These are phyloP conservation scores for Brasenia schreberi DNA, from an alignment of 164 flowering plant genomes.

Conservation along the genomic window DNA sequence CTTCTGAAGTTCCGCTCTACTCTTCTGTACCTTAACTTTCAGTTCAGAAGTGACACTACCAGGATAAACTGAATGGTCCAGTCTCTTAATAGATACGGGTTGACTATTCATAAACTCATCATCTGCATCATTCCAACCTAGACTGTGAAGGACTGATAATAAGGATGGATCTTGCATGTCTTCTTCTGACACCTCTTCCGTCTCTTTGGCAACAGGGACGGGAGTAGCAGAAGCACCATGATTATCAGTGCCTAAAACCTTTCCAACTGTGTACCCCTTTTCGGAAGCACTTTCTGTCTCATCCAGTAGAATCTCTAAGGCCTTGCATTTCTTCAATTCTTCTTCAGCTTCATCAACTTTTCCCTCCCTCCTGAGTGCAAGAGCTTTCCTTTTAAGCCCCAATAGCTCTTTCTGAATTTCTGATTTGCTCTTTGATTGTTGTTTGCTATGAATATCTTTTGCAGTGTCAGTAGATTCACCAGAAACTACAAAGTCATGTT, in stretches of 20 bases:
- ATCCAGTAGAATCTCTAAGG: constrained; percentile 66
- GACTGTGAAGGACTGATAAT: constrained; percentile 36
- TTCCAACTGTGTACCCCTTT: constrained; percentile 6
- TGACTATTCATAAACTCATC: background rate
- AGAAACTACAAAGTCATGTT: background rate
- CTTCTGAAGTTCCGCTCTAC: constrained; percentile 48
- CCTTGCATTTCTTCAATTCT: constrained; percentile 58
- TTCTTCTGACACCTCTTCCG: constrained; percentile 56
- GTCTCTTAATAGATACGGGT: constrained; percentile 5
- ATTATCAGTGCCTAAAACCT: constrained; percentile 7
- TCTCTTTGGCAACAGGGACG: constrained; percentile 5
- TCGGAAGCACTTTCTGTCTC: constrained; percentile 38
- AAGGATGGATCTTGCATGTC: constrained; percentile 74
- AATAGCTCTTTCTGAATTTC: constrained; percentile 70
- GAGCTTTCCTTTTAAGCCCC: constrained; percentile 63
- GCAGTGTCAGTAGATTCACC: constrained; percentile 3
- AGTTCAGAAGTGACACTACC: constrained; percentile 6
- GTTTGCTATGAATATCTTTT: constrained; percentile 7
- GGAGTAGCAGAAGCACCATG: background rate
- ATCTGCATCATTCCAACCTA: constrained; percentile 76
- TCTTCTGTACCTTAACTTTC: constrained; percentile 18
- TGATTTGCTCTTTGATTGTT: constrained; percentile 41
- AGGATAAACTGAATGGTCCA: constrained; percentile 2
- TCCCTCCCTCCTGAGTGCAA: constrained; percentile 77
- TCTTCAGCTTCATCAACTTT: constrained; percentile 68